Percentiles rank a stretch among this genome's conserved stretches.
These are phyloP conservation scores for Chlorophyllum brunneum DNA, from an alignment of 768 basidiomycete genomes.

Conservation along the genomic window DNA sequence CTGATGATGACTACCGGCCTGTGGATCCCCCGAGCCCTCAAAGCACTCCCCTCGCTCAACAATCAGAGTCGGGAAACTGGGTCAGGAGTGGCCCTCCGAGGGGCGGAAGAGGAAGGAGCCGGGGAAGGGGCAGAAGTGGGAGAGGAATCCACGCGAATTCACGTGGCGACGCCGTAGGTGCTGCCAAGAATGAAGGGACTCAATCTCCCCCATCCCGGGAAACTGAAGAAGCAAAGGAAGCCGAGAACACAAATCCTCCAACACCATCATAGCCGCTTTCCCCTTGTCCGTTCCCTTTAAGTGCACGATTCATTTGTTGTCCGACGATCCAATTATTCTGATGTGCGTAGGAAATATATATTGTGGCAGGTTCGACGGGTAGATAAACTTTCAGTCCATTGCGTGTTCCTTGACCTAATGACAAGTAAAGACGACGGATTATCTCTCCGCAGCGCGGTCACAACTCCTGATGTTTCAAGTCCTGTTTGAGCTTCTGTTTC, in stretches of 20 bases:
- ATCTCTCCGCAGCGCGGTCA: too few species aligned
- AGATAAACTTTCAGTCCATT: too few species aligned
- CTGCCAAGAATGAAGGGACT: background rate
- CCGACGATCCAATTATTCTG: too few species aligned
- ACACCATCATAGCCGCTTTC: constrained; percentile 1
- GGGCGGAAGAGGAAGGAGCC: constrained; percentile 17
- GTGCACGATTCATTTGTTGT: too few species aligned
- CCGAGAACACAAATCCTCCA: background rate
- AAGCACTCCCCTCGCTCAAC: background rate
- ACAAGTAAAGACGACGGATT: too few species aligned
- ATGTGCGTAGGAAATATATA: background rate
- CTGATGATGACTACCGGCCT: constrained; percentile 1
- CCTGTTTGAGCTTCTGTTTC: too few species aligned
- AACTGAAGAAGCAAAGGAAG: background rate
- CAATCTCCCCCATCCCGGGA: background rate
- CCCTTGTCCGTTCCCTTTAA: background rate
- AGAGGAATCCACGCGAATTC: background rate
- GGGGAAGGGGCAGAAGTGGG: constrained; percentile 18
- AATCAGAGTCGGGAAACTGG: constrained; percentile 1
- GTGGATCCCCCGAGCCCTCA: background rate
- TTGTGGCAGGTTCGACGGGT: background rate
- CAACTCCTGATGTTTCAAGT: too few species aligned
- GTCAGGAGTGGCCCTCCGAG: constrained; percentile 6
- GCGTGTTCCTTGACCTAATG: too few species aligned
- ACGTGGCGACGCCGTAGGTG: background rate